Evolutionary conservation across 1,139 yeast genomes (phyloP).

Genomic region (Blastobotrys capitulatus): DNA sequence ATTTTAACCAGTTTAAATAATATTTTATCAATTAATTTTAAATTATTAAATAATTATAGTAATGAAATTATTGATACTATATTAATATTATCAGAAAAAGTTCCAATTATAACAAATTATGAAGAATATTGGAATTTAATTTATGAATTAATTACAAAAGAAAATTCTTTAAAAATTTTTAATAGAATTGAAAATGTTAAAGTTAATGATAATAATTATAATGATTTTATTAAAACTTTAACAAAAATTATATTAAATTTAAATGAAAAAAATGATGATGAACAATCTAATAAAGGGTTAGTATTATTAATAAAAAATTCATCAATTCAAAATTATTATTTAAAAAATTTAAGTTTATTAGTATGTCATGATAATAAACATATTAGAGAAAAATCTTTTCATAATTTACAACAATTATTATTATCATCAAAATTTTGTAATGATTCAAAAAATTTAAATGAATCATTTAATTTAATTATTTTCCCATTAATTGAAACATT

Average conservation of each 20-base stretch:
- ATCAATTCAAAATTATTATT: constrained; percentile 15
- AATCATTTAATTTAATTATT: constrained; percentile 62
- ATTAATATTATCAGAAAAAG: constrained; percentile 36
- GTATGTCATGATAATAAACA: constrained; percentile 85
- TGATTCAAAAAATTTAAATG: constrained; percentile 31
- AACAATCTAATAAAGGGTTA: no score
- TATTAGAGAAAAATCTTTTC: constrained; percentile 55
- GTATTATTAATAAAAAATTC: constrained; percentile 36
- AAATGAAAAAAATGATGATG: constrained; percentile 36
- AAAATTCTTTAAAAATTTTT: constrained; percentile 20
- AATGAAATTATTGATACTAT: constrained; percentile 28
- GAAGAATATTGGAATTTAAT: constrained; percentile 7
- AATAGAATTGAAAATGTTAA: constrained; percentile 17
- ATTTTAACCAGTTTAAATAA: constrained; percentile 28
- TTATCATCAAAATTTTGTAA: constrained; percentile 38
- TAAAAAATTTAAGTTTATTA: constrained; percentile 73
- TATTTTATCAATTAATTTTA: constrained; percentile 12
- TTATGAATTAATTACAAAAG: background rate
- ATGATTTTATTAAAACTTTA: background rate
- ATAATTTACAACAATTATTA: constrained; percentile 45
- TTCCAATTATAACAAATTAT: background rate
- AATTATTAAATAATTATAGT: constrained; percentile 12
- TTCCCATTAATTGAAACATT: constrained; percentile 68
- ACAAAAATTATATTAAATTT: constrained; percentile 38
- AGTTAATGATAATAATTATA: background rate